phyloP scores from a whole-genome alignment of 495 filamentous ascomycete species.

The Penicillium maclennaniae region DNA sequence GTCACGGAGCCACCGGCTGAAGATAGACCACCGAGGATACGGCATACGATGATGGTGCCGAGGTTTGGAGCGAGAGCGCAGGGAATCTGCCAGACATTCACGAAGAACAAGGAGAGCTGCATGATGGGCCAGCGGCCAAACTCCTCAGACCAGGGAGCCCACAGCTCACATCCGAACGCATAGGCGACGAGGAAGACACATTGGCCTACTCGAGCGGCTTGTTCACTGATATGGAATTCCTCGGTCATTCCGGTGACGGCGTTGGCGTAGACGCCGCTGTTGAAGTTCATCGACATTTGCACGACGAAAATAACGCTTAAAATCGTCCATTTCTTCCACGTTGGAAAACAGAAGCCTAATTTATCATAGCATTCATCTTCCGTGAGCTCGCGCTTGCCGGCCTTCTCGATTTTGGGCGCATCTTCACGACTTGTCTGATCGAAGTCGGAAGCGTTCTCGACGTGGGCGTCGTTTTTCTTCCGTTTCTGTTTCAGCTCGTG shows the following conservation, averaged over 20 bases:
- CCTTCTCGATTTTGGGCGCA: conserved; percentile 11
- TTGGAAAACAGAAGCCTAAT: conserved; percentile 60
- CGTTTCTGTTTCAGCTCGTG: background rate
- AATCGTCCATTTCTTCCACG: conserved; percentile 73
- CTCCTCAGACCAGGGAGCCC: conserved; percentile 81
- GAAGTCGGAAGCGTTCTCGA: conserved; percentile 19
- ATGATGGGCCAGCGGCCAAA: conserved; percentile 70
- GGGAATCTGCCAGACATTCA: conserved; percentile 74
- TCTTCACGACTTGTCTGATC: conserved; percentile 8
- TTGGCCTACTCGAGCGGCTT: conserved; percentile 62
- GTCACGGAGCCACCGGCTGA: conserved; percentile 78
- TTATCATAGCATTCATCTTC: conserved; percentile 59
- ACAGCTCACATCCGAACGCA: conserved; percentile 77
- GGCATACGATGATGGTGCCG: conserved; percentile 59
- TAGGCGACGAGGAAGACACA: conserved; percentile 70
- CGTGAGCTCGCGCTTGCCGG: conserved; percentile 55
- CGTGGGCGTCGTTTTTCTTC: conserved; percentile 9
- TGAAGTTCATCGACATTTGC: conserved; percentile 84
- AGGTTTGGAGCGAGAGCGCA: conserved; percentile 70
- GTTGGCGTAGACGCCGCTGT: conserved; percentile 69
- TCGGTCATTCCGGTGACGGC: conserved; percentile 56
- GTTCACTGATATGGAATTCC: conserved; percentile 59
- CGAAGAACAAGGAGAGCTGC: conserved; percentile 63
- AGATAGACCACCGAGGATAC: conserved; percentile 65
- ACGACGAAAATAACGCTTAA: conserved; percentile 70